phyloP scores from a whole-genome alignment of 805 yeast species.

The Vanderwaltozyma polyspora region DNA sequence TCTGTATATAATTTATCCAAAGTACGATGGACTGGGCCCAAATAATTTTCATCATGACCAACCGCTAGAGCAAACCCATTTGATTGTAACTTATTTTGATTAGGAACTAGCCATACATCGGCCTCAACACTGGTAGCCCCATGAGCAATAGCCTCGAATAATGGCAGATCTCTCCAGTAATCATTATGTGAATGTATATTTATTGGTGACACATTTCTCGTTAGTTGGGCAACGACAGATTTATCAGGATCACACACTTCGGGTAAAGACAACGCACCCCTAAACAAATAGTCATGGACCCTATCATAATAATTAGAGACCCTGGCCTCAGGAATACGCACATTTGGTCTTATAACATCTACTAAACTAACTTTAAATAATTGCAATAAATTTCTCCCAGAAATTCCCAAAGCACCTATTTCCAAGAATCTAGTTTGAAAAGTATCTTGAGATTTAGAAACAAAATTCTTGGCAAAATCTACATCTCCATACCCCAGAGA shows the following conservation, averaged over 20 bases:
- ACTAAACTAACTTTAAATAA: too few relatives aligned
- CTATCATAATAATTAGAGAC: background rate
- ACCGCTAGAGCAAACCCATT: conserved; percentile 36
- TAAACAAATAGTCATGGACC: background rate
- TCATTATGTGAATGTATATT: conserved; percentile 58
- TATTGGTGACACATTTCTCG: conserved; percentile 16
- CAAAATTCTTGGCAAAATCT: background rate
- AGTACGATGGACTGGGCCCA: conserved; percentile 34
- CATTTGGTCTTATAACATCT: too few relatives aligned
- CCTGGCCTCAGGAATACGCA: too few relatives aligned
- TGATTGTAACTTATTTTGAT: too few relatives aligned
- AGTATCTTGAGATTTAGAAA: background rate
- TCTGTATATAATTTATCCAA: conserved; percentile 41
- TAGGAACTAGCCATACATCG: conserved; percentile 42
- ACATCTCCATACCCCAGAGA: too few relatives aligned
- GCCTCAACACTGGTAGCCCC: conserved; percentile 56
- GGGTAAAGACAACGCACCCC: too few relatives aligned
- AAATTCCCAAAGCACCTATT: too few relatives aligned
- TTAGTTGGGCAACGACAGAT: conserved; percentile 14
- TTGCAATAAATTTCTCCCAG: background rate
- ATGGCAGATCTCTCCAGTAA: conserved; percentile 50
- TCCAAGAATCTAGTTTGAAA: background rate
- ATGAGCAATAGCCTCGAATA: conserved; percentile 40
- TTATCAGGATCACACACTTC: conserved; percentile 1
- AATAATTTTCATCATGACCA: conserved; percentile 45